Conservation (phyloP, 257 asterid genomes). For the Scutellaria barbata region DNA sequence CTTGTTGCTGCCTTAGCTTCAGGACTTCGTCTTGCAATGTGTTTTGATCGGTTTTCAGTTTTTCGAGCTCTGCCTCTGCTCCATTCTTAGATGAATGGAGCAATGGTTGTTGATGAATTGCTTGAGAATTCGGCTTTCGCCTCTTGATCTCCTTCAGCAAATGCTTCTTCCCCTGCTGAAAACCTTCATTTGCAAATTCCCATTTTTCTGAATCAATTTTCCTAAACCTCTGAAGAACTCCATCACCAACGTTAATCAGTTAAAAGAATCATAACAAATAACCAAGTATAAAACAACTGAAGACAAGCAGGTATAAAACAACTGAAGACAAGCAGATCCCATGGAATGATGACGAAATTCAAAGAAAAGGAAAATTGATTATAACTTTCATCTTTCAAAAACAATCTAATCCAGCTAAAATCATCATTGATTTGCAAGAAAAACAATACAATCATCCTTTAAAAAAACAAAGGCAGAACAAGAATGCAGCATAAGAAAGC, state of each 20-base stretch:
- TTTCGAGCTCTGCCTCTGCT: conserved; percentile 54
- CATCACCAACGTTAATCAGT: neutral
- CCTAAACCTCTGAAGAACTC: conserved; percentile 66
- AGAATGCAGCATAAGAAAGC: neutral
- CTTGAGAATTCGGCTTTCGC: conserved; percentile 54
- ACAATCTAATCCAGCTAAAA: neutral
- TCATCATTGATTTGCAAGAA: neutral
- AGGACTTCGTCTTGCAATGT: conserved; percentile 50
- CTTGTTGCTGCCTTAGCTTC: conserved; percentile 68
- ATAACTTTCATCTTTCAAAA: neutral
- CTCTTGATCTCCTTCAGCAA: conserved; percentile 77
- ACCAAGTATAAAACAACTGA: neutral
- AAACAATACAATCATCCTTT: neutral
- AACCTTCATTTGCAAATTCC: conserved; percentile 83
- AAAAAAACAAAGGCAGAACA: neutral
- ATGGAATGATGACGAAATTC: neutral
- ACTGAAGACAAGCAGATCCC: neutral
- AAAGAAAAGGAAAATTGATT: neutral
- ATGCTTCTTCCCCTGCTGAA: conserved; percentile 76
- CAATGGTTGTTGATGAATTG: conserved; percentile 37
- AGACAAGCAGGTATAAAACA: neutral
- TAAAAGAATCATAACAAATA: neutral
- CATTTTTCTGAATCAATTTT: conserved; percentile 86
- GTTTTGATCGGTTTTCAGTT: conserved; percentile 52
- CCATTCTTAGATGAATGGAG: conserved; percentile 39